Evolutionary conservation across 768 basidiomycete genomes (phyloP).

Genomic region (Crassisporium funariophilum): DNA sequence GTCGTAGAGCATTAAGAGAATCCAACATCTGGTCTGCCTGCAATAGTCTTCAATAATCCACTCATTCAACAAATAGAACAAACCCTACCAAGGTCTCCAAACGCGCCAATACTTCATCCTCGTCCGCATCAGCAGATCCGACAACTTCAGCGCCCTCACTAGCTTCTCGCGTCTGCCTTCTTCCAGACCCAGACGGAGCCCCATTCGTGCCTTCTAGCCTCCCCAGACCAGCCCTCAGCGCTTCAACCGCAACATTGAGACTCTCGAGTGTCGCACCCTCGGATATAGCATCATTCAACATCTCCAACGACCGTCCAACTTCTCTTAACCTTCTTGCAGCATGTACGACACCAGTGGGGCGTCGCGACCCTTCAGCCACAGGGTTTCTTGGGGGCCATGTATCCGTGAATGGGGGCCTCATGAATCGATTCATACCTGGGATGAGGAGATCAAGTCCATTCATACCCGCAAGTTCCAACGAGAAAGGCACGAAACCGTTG

Average conservation of each 20-base stretch:
- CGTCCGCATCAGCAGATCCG: slow-evolving; percentile 16
- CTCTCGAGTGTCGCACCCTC: slow-evolving; percentile 18
- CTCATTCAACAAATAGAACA: neutral
- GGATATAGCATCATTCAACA: slow-evolving; percentile 19
- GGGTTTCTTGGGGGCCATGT: no score
- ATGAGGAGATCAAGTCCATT: slow-evolving; percentile 8
- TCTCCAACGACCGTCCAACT: slow-evolving; percentile 24
- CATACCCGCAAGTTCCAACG: slow-evolving; percentile 7
- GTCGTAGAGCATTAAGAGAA: slow-evolving; percentile 15
- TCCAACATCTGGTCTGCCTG: slow-evolving; percentile 39
- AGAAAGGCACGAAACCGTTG: slow-evolving; percentile 13
- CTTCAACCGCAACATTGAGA: slow-evolving; percentile 20
- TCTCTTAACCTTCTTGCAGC: slow-evolving; percentile 14
- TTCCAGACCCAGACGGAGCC: neutral
- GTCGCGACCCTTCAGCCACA: neutral
- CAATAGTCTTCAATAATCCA: slow-evolving; percentile 2
- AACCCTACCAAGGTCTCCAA: slow-evolving; percentile 33
- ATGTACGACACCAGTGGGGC: neutral
- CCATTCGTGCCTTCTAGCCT: slow-evolving; percentile 4
- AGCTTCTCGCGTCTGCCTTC: neutral
- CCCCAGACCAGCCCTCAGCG: slow-evolving; percentile 18
- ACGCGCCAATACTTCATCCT: slow-evolving; percentile 29
- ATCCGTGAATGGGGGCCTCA: no score
- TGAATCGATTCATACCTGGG: neutral
- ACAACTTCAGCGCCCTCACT: slow-evolving; percentile 12